These are phyloP conservation scores for Gilbertella persicaria DNA, from an alignment of 371 early-diverging fungal species.

Conservation along the genomic window DNA sequence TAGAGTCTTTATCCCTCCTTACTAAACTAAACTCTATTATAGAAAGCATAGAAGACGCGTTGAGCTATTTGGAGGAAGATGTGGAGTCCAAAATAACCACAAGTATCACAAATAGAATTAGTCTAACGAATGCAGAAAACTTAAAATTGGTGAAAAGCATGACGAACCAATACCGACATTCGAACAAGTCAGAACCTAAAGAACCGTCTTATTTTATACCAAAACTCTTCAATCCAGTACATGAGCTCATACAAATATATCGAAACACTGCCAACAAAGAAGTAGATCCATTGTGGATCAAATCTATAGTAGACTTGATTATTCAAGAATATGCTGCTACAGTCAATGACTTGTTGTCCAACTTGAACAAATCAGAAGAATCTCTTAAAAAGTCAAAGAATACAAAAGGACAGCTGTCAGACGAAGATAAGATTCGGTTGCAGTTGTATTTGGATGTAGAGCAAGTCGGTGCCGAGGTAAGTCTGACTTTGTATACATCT, in stretches of 20 bases:
- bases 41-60: conserved; percentile 36
- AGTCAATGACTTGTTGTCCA: conserved; percentile 32
- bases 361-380: conserved; percentile 34
- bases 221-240: conserved; percentile 56
- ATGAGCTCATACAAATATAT: conserved; percentile 41
- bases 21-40: too few relatives aligned
- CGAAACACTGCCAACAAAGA: conserved; percentile 23
- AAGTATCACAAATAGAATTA: conserved; percentile 50
- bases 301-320: conserved; percentile 36
- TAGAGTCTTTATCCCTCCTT: too few relatives aligned
- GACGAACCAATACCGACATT: conserved; percentile 54
- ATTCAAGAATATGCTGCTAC: conserved; percentile 26
- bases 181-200: conserved; percentile 55
- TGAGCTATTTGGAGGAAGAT: conserved; percentile 19
- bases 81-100: conserved; percentile 46
- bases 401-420: conserved; percentile 26
- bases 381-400: conserved; percentile 31
- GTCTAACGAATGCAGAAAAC: conserved; percentile 55
- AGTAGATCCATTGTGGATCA: conserved; percentile 27
- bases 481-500: not conserved
- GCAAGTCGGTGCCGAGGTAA: conserved; percentile 53
- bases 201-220: conserved; percentile 67
- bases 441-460: conserved; percentile 61
- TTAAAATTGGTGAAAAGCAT: conserved; percentile 49
- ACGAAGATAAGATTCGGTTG: conserved; percentile 62